A percentile compares a stretch with the other conserved stretches of the same genome.
Evolutionary conservation across 2,329 filamentous ascomycete species (phyloP).

Genomic region (Alternaria sp.): DNA sequence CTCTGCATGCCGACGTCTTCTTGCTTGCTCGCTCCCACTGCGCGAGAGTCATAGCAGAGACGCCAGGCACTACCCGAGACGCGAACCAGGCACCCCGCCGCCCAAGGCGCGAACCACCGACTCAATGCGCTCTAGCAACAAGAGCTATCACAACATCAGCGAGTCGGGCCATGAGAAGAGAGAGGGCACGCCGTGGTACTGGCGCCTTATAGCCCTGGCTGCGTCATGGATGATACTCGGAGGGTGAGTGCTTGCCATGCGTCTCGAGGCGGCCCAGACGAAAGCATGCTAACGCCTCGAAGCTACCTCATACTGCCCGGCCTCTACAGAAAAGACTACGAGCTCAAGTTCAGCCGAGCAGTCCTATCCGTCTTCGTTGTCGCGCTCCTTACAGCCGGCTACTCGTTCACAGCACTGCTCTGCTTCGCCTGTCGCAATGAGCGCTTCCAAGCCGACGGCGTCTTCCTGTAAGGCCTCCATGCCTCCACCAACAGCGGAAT

Average conservation of each 20-base stretch:
- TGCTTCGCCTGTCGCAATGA: constrained; percentile 55
- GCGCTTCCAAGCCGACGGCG: constrained; percentile 55
- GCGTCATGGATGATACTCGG: constrained; percentile 57
- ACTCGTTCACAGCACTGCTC: constrained; percentile 56
- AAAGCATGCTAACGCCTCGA: constrained; percentile 19
- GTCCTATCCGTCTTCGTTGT: constrained; percentile 55
- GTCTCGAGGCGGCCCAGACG: background rate
- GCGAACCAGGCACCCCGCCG: constrained; percentile 23
- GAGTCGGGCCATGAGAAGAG: constrained; percentile 24
- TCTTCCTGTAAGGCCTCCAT: constrained; percentile 51
- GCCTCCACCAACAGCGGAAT: background rate
- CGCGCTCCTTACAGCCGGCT: constrained; percentile 55
- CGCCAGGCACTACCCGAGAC: constrained; percentile 29
- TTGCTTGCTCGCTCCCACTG: constrained; percentile 11
- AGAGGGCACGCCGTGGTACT: constrained; percentile 53
- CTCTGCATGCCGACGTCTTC: constrained; percentile 23
- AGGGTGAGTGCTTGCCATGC: constrained; percentile 46
- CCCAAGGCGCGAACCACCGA: constrained; percentile 25
- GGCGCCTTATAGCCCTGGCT: constrained; percentile 52
- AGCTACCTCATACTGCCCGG: constrained; percentile 58
- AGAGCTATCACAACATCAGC: constrained; percentile 39
- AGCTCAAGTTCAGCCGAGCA: constrained; percentile 49
- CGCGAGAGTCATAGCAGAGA: constrained; percentile 13
- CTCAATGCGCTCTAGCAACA: constrained; percentile 40
- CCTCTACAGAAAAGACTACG: constrained; percentile 51